Base-by-base conservation (phyloP, 768 basidiomycete species). In the Trametes coccinea region DNA sequence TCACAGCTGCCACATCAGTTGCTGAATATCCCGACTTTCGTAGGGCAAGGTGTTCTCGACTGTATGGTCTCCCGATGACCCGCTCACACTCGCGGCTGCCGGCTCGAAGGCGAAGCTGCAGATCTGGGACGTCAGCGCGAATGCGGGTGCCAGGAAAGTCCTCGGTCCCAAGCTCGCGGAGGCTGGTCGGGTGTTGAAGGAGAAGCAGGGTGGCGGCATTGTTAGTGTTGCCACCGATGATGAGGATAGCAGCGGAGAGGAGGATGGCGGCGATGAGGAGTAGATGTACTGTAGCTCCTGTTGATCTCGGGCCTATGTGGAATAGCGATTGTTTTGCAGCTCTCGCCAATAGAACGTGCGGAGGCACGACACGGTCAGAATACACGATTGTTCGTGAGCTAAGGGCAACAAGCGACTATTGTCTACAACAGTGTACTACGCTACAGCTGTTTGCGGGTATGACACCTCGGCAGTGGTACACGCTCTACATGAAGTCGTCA, bases 1-100 rank as follows among this genome's bases (percentile, higher is more conserved):
- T 37, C 6, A 0, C n/a, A 34, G n/a, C 6, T 14, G 2, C 4
- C 11, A 37, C 2, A 2, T 6, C 2, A 37, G 34, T 9, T 1
- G 31, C 48, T 64, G 50, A 57, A 31, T 1, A n/a, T 1, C 13
- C 45, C 37, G 37, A 39, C 34, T 13, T 13, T 33, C 60, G 49
- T 64, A 97, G 95, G 97, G 97, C 75, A 96, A 96, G 80, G 93
- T 98, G 6, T 99, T 99, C 77, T 91, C 95, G 5, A 81, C 89
- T 0, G 80, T 83, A 0, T 98, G 90, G 79, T 98, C 95, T 5
- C 96, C 97, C 0, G 96, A 98, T 71, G 92, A 95, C 69, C 90
- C 95, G 1, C 84, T 98, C 53, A 97, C 92, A 7, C 74, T 99
- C 49, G 96, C 95, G 2, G 95, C 94, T 3, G 96, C 91, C 33